Percentiles rank a stretch among this genome's conserved stretches.
Conservation (phyloP, 2,329 filamentous ascomycete genomes). For the Hirsutella minnesotensis region DNA sequence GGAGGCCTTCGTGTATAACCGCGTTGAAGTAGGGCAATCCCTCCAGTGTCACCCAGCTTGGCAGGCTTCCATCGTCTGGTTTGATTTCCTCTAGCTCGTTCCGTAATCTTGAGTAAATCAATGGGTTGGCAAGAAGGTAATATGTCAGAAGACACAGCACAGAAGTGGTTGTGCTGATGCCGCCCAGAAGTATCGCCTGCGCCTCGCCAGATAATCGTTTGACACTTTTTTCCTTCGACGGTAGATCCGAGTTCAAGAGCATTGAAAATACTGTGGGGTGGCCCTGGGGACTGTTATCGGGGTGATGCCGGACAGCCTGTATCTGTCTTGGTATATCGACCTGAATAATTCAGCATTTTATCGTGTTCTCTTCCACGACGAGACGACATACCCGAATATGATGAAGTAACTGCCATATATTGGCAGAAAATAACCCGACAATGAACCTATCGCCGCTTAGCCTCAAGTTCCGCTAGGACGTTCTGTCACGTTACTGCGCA, state of each 20-base stretch:
- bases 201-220: constrained; percentile 22
- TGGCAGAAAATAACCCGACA: too few species aligned
- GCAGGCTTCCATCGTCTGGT: constrained; percentile 14
- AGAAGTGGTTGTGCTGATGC: constrained; percentile 21
- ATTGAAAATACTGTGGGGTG: constrained; percentile 7
- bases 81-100: constrained; percentile 15
- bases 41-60: constrained; percentile 17
- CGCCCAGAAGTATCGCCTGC: constrained; percentile 19
- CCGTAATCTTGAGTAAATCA: constrained; percentile 12
- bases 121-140: constrained; percentile 19
- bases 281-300: too few species aligned
- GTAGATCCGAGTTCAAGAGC: constrained; percentile 19
- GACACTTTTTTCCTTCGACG: constrained; percentile 20
- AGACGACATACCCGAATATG: too few species aligned
- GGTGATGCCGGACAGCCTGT: too few species aligned
- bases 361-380: too few species aligned
- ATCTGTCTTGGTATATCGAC: too few species aligned
- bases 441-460: too few species aligned
- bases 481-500: too few species aligned
- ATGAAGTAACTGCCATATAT: too few species aligned
- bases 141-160: constrained; percentile 19
- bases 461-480: too few species aligned
- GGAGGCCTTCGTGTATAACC: constrained; percentile 23
- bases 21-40: constrained; percentile 22
- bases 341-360: too few species aligned